A percentile compares a stretch with the other conserved stretches of the same genome.
Evolutionary conservation across 768 basidiomycete species (phyloP).

Genomic region (Amanita fuliginea): DNA sequence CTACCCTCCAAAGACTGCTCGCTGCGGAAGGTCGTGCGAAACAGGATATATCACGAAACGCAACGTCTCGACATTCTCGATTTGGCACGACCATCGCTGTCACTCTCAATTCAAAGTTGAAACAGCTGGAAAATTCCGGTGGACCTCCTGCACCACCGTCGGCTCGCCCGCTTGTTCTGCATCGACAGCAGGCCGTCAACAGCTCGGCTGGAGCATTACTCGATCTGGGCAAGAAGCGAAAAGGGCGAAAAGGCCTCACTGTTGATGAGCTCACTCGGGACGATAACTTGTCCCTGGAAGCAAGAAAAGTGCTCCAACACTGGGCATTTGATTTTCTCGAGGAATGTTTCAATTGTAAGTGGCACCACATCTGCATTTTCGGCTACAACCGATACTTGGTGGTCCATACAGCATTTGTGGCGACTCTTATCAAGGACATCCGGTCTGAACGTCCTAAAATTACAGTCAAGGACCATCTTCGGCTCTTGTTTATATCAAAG

Average conservation of each 20-base stretch:
- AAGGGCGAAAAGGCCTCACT: slow-evolving; percentile 45
- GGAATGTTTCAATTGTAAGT: slow-evolving; percentile 82
- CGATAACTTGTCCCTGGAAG: slow-evolving; percentile 59
- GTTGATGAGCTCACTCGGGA: slow-evolving; percentile 59
- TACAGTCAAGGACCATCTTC: slow-evolving; percentile 89
- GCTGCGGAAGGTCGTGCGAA: slow-evolving; percentile 63
- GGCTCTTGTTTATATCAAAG: slow-evolving; percentile 75
- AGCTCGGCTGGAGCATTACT: slow-evolving; percentile 57
- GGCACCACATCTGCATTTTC: slow-evolving; percentile 7
- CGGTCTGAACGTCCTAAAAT: slow-evolving; percentile 85
- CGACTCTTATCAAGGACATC: slow-evolving; percentile 84
- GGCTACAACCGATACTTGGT: background rate
- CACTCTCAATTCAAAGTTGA: slow-evolving; percentile 51
- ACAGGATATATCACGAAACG: slow-evolving; percentile 38
- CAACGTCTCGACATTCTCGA: slow-evolving; percentile 79
- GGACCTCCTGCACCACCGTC: slow-evolving; percentile 16
- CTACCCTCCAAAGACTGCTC: slow-evolving; percentile 65
- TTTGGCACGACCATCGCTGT: slow-evolving; percentile 95
- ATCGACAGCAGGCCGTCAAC: slow-evolving; percentile 74
- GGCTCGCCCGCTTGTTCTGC: slow-evolving; percentile 61
- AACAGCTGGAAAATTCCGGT: slow-evolving; percentile 12
- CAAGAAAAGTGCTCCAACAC: slow-evolving; percentile 50
- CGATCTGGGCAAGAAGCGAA: slow-evolving; percentile 58
- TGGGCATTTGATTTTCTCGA: slow-evolving; percentile 69
- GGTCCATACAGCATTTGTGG: slow-evolving; percentile 62